These are phyloP conservation scores for Saccharomycopsis sp. DNA, from an alignment of 805 yeast genomes.

Conservation along the genomic window DNA sequence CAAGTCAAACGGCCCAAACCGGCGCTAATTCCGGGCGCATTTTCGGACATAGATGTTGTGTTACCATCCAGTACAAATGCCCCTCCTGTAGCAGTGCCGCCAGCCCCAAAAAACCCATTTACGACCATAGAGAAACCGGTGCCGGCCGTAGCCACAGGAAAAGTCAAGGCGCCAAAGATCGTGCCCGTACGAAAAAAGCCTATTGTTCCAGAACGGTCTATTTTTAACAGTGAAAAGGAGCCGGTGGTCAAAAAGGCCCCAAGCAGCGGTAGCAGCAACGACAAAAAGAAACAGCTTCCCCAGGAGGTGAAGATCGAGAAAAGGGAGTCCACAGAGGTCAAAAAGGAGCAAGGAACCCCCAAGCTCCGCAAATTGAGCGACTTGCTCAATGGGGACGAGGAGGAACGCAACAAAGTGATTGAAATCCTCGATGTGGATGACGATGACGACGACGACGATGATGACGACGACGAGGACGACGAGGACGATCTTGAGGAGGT, in stretches of 20 bases:
- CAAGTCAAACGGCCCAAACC: background rate
- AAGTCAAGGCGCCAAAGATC: background rate
- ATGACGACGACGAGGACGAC: conserved; percentile 18
- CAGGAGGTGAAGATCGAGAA: background rate
- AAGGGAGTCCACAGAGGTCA: background rate
- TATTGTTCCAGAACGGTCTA: background rate
- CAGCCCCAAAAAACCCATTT: conserved; percentile 1
- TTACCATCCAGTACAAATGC: background rate
- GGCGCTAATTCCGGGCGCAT: too few relatives aligned
- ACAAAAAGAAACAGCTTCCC: background rate
- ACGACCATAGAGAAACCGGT: conserved; percentile 5
- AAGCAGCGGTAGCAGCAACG: background rate
- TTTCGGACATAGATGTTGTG: background rate
- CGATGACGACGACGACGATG: conserved; percentile 17
- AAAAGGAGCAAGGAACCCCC: background rate
- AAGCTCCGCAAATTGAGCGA: background rate
- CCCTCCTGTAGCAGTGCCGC: background rate
- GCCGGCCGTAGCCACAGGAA: background rate
- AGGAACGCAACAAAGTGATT: background rate
- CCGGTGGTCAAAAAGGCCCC: background rate
- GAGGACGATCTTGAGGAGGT: conserved; percentile 12
- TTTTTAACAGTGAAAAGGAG: background rate
- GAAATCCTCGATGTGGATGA: conserved; percentile 6
- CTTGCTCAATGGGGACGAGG: background rate
- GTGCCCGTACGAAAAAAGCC: conserved; percentile 2